Base-by-base conservation (phyloP, 2,329 filamentous ascomycete genomes). In the Fusarium pseudoanthophilum region DNA sequence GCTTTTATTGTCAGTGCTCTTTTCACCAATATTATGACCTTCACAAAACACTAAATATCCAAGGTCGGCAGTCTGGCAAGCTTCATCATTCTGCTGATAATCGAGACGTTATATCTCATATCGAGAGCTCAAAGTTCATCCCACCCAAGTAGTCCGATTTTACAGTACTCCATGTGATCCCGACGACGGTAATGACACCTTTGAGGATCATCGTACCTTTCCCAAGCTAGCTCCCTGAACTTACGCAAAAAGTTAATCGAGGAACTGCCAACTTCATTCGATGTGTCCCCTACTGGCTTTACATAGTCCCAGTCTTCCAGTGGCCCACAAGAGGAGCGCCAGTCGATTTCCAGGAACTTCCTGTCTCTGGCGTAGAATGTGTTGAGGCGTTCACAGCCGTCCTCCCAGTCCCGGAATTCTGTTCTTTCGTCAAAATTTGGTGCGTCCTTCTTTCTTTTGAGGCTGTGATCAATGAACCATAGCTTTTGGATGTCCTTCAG, bases 311-410 rank as follows among this genome's bases (percentile, higher is more conserved):
- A 49, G n/a, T 20, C 5, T 3, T 13, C 4, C 14, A 32, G 14
- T 34, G 34, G 34, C 1, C 18, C 16, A 18, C 10, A 13, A 46
- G 11, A 13, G 11, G 24, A 20, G 11, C 11, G 20, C 15, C 5
- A 13, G 9, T 59, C 7, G 10, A 72, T 52, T 28, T 61, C 63
- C 1, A 68, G 20, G 37, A 72, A 34, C 34, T 24, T 63, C 39
- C 67, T 67, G 11, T 71, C 69, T 32, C 40, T 58, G 11, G 69
- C 46, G 7, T 55, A 61, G 55, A 72, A 71, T 11, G 53, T n/a
- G 7, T 65, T 46, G 14, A 26, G 26, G 26, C 26, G 26, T 26
- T 26, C 26, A 26, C 26, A 26, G 26, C 26, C 26, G 26, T 26
- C 26, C 26, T 26, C 26, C 26, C 26, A 26, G 26, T 26, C 26